Evolutionary conservation across 2,329 filamentous ascomycete species (phyloP).

Genomic region (Curvularia verruculosa): DNA sequence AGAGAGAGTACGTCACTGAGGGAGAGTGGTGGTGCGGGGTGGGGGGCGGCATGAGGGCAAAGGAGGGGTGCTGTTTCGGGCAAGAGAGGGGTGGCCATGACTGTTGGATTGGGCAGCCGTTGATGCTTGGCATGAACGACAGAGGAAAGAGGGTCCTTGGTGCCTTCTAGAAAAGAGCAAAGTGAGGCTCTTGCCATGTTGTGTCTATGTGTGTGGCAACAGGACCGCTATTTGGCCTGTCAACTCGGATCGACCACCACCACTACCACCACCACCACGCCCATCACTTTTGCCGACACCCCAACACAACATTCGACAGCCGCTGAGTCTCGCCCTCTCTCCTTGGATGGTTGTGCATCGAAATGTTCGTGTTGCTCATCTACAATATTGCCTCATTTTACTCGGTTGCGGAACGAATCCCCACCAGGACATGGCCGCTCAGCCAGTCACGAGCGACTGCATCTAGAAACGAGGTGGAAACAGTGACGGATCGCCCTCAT

Average conservation of each 20-base stretch:
- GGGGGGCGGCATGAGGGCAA: background rate
- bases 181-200: background rate
- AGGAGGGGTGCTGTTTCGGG: slow-evolving; percentile 1
- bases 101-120: background rate
- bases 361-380: slow-evolving; percentile 2
- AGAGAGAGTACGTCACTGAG: slow-evolving; percentile 4
- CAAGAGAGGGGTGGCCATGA: background rate
- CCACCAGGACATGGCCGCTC: slow-evolving; percentile 1
- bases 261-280: background rate
- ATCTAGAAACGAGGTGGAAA: slow-evolving; percentile 5
- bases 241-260: background rate
- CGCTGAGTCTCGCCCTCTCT: background rate
- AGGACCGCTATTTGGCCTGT: background rate
- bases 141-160: too few relatives aligned
- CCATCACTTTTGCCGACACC: too few relatives aligned
- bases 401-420: slow-evolving; percentile 3
- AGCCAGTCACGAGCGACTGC: slow-evolving; percentile 2
- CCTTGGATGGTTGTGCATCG: background rate
- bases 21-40: slow-evolving; percentile 1
- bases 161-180: slow-evolving; percentile 1
- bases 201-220: background rate
- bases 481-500: slow-evolving; percentile 16
- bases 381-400: slow-evolving; percentile 16
- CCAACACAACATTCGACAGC: background rate
- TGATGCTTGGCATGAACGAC: background rate